Base-by-base conservation (phyloP, 306 rosid genomes). In the Cucumis melo region DNA sequence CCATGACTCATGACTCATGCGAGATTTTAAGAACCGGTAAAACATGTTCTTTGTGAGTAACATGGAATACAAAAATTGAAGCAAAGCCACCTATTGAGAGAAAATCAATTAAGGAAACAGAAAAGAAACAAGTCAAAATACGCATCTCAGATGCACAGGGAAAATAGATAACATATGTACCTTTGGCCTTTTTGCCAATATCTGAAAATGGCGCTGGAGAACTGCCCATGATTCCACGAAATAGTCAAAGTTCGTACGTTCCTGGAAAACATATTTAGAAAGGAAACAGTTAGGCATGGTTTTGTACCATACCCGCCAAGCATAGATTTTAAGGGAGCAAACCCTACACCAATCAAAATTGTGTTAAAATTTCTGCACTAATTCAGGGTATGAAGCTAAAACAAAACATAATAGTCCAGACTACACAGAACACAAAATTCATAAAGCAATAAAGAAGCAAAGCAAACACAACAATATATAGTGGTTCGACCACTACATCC, bases 131-230 rank as follows among this genome's bases (percentile, higher is more conserved):
- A 23, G 75, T 70, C 27, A 32, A 72, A 46, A 53, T 29, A 50
- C 38, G 36, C 27, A 24, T 7, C 24, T 11, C n/a, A 38, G 42
- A 34, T 41, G 4, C 51, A 50, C 23, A 3, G n/a, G 46, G 41
- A 60, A 36, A 78, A n/a, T 5, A 16, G 16, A 7, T 2, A 55
- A 15, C 3, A 20, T 13, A 7, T 44, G 78, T 87, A 93, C 98
- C 97, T 88, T 79, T 93, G 65, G 93, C 97, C 71, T 85, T 89
- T 84, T 88, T 91, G 62, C 98, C 98, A 74, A 90, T 87, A 38
- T 91, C 97, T 14, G 91, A 88, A 87, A 88, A 93, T n/a, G 94
- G 89, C 2, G 97, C 94, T 17, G 97, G 97, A 84, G 92, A 77
- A 81, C 83, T 84, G 55, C 87, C 92, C 98, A 93, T 93, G 53